phyloP scores from a whole-genome alignment of 257 asterid species.

The Nicotiana otophora region DNA sequence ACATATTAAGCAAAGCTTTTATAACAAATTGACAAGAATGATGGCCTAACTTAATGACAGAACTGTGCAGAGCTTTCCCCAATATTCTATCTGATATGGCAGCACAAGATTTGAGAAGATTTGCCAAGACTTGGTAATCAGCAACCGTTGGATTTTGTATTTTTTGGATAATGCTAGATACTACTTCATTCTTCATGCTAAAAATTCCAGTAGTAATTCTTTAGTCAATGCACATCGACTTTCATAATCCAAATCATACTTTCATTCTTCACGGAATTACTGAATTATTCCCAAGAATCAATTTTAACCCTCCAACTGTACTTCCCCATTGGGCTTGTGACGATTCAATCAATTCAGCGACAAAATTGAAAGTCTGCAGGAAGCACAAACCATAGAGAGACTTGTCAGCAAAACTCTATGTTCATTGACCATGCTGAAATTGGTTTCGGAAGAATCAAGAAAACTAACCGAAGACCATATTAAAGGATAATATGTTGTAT shows the following conservation, averaged over 20 bases:
- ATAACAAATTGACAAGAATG: slow-evolving; percentile 40
- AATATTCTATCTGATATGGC: slow-evolving; percentile 23
- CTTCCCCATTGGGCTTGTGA: not conserved
- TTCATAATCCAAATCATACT: not conserved
- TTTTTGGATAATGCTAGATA: slow-evolving; percentile 32
- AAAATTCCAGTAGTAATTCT: not conserved
- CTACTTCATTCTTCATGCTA: slow-evolving; percentile 34
- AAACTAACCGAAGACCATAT: not conserved
- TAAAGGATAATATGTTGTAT: too few relatives aligned
- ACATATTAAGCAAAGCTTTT: slow-evolving; percentile 76
- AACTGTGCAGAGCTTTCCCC: slow-evolving; percentile 60
- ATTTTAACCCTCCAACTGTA: not conserved
- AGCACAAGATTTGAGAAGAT: slow-evolving; percentile 61
- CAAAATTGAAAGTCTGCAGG: not conserved
- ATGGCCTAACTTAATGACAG: slow-evolving; percentile 55
- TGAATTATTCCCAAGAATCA: not conserved
- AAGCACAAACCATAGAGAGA: not conserved
- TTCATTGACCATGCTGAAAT: not conserved
- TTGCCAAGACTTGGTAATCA: slow-evolving; percentile 42
- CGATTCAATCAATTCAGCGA: not conserved
- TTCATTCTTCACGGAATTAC: not conserved
- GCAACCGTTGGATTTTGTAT: slow-evolving; percentile 22
- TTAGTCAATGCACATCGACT: not conserved
- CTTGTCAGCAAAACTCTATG: not conserved
- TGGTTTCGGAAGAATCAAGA: not conserved